These are phyloP conservation scores for Draba incana DNA, from an alignment of 345 rosid genomes.

Conservation along the genomic window DNA sequence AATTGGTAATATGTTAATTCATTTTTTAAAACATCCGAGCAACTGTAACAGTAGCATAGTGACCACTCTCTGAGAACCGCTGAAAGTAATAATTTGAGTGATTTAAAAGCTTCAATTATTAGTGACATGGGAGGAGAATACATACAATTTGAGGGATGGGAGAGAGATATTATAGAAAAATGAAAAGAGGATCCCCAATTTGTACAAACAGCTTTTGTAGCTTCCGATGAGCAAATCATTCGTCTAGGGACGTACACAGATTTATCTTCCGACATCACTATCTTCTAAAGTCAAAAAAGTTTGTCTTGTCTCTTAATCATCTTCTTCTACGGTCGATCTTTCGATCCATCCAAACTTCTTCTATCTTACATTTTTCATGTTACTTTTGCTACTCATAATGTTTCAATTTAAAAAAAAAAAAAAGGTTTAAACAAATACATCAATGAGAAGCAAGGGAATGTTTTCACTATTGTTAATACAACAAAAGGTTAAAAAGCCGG, in stretches of 20 bases:
- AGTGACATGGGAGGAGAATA: slow-evolving; percentile 22
- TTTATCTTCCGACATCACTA: slow-evolving; percentile 45
- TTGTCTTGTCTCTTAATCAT: slow-evolving; percentile 45
- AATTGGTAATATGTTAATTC: too few species aligned
- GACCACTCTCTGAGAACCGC: slow-evolving; percentile 25
- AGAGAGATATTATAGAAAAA: slow-evolving; percentile 8
- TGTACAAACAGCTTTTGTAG: slow-evolving; percentile 43
- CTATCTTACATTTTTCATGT: background rate
- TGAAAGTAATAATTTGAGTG: background rate
- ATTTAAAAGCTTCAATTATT: slow-evolving; percentile 30
- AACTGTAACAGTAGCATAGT: background rate
- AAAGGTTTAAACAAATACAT: background rate
- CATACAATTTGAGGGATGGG: slow-evolving; percentile 12
- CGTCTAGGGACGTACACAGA: slow-evolving; percentile 46
- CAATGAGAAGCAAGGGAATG: background rate
- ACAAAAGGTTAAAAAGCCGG: slow-evolving; percentile 25
- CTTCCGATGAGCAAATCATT: slow-evolving; percentile 45
- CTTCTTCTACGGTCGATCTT: slow-evolving; percentile 24
- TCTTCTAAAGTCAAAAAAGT: slow-evolving; percentile 44
- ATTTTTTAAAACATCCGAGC: too few species aligned
- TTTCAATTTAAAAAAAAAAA: background rate
- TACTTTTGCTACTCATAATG: slow-evolving; percentile 30
- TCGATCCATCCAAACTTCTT: slow-evolving; percentile 27
- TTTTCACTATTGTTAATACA: slow-evolving; percentile 8
- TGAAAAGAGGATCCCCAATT: slow-evolving; percentile 36